Base-by-base conservation (phyloP, 2,329 filamentous ascomycete genomes). In the Blumeriella jaapii region DNA sequence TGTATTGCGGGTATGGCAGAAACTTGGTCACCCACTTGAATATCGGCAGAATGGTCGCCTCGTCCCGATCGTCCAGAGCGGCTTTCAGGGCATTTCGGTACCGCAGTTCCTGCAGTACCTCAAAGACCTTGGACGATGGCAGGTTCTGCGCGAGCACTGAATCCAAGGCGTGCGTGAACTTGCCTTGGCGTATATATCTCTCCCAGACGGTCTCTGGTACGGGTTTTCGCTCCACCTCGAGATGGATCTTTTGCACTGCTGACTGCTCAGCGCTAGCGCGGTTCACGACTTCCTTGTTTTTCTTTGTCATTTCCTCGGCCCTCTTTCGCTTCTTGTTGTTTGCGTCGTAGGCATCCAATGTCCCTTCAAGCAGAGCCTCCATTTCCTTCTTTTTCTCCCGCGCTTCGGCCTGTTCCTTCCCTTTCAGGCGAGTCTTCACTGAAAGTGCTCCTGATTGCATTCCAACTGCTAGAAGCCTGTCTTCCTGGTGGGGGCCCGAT, bases 381-480 rank as follows among this genome's bases (percentile, higher is more conserved):
- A 93, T 93, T 59, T 84, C 83, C 63, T 81, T 83, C 54, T 82
- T 78, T 32, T 80, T 74, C 58, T 89, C 82, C 16, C 73, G 69
- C 49, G 84, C 81, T 44, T 74, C 76, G 15, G 74, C 68, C 36
- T 89, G 89, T 51, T 93, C 82, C 35, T 82, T 68, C 4, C 85
- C 85, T 0, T 82, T 85, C 9, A 93, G 70, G n/a, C 86, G 77
- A 1, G 89, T 96, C 55, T 82, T 81, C 51, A 96, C 71, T 17
- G 83, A 93, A 8, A 98, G 68, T n/a, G 94, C 72, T 29, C 91
- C 91, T 2, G 83, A 93, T 52, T 91, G 80, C 78, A 96, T 89
- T 57, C 89, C 91, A 1, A 98, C 91, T 4, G 82, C 86, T 34
- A 98, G 72, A 59, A 98, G 91, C 47, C 86, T 85, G 61, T 98